Base-by-base conservation (phyloP, 2,329 filamentous ascomycete species). In the Fusarium incarnatum region DNA sequence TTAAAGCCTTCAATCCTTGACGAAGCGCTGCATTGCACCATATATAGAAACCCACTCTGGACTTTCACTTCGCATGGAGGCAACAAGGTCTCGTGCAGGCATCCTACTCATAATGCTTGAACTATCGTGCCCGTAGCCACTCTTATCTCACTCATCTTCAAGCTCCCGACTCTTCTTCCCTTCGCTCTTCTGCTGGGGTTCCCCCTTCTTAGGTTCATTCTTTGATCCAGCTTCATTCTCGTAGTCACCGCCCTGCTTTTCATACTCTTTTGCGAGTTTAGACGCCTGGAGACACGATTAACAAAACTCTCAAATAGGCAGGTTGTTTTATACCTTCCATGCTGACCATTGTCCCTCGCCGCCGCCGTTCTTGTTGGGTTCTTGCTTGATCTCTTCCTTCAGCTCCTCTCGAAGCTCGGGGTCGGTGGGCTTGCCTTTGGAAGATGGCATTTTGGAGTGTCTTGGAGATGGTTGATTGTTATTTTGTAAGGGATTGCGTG, bases 351-450 rank as follows among this genome's bases (percentile, higher is more conserved):
- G 48, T 7, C 48, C 48, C 15, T 50, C 8, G 6, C 48, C 48
- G 2, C 48, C 48, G 8, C 48, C 48, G 9, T 18, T 37, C 8
- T 50, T 50, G 18, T 50, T 50, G 4, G 48, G 48, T 2, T 50
- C 30, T 20, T 50, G 48, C 22, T 50, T 50, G 16, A 50, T 50
- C 18, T 50, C 48, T 50, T 50, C 48, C 30, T 50, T 50, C 5
- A 50, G 8, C 12, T 50, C 30, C 48, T 37, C 48, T 50, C 48
- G 30, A 3, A 50, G 18, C 16, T 37, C 48, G 3, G 22, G 48
- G 5, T 50, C 48, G 0, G 48, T 50, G 4, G 48, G 48, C 8
- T 50, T 50, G 32, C 48, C 48, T n/a, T 50, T 50, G 13, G 48
- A 37, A 6, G 48, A 50, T 37, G 48, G 22, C 48, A 50, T 50